Evolutionary conservation across 768 basidiomycete genomes (phyloP).

Genomic region (Agrocybe praecox): DNA sequence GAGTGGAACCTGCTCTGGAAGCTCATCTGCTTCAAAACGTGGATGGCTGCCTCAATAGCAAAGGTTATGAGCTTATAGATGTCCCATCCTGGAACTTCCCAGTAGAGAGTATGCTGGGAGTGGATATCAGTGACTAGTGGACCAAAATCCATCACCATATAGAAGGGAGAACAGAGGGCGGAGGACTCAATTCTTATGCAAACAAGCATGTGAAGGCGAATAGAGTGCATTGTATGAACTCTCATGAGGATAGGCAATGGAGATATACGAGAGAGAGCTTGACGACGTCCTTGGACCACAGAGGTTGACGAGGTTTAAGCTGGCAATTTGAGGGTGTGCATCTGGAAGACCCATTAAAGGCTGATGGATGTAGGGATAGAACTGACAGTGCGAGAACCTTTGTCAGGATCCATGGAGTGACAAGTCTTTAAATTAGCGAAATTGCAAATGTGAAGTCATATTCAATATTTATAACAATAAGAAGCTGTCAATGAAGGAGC

Average conservation of each 20-base stretch:
- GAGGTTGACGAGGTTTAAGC: slow-evolving; percentile 21
- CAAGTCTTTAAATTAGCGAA: slow-evolving; percentile 13
- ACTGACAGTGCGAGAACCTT: slow-evolving; percentile 29
- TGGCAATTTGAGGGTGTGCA: slow-evolving; percentile 27
- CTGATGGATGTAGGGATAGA: slow-evolving; percentile 28
- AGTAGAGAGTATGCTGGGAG: background rate
- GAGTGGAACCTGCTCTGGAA: slow-evolving; percentile 18
- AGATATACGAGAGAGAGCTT: slow-evolving; percentile 30
- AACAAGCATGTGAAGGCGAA: slow-evolving; percentile 24
- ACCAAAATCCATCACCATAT: background rate
- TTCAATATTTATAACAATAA: slow-evolving; percentile 18
- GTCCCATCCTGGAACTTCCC: slow-evolving; percentile 19
- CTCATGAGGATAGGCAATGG: slow-evolving; percentile 26
- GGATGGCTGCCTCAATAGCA: slow-evolving; percentile 19
- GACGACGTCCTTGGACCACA: slow-evolving; percentile 13
- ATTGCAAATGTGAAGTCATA: slow-evolving; percentile 20
- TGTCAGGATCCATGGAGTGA: slow-evolving; percentile 30
- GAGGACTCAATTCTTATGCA: background rate
- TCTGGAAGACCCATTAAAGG: slow-evolving; percentile 32
- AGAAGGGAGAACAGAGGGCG: background rate
- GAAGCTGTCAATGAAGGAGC: slow-evolving; percentile 3
- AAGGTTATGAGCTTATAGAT: slow-evolving; percentile 29
- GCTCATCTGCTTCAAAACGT: slow-evolving; percentile 16
- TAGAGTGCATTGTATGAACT: slow-evolving; percentile 21
- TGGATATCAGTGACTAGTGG: background rate